A percentile compares a stretch with the other conserved stretches of the same genome.
Conservation (phyloP, 2,329 filamentous ascomycete species). For the Hysterium pulicare region DNA sequence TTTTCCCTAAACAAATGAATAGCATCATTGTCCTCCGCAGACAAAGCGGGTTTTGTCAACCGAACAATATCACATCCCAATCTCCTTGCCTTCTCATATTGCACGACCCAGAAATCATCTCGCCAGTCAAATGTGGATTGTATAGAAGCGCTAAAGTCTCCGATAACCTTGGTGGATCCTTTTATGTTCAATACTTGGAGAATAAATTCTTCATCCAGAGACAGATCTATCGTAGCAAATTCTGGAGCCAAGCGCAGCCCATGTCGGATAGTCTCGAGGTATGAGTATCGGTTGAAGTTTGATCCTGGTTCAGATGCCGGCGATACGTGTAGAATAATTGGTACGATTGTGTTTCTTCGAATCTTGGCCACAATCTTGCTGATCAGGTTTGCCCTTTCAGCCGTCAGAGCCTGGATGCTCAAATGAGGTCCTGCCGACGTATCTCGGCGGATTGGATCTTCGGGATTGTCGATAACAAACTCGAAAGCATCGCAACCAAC, state of each 20-base stretch:
- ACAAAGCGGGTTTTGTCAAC: conserved; percentile 56
- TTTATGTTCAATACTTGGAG: conserved; percentile 49
- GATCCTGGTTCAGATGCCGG: conserved; percentile 22
- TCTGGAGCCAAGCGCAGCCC: conserved; percentile 61
- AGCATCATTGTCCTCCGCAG: conserved; percentile 61
- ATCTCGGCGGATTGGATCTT: neutral
- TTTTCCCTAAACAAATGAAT: conserved; percentile 55
- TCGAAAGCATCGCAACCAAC: conserved; percentile 67
- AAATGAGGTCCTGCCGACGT: conserved; percentile 11
- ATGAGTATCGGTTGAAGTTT: conserved; percentile 36
- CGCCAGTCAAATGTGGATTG: conserved; percentile 53
- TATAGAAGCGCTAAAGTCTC: conserved; percentile 48
- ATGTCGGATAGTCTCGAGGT: conserved; percentile 58
- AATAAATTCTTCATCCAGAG: conserved; percentile 52
- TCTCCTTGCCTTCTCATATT: conserved; percentile 57
- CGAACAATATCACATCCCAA: conserved; percentile 62
- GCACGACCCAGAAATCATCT: conserved; percentile 52
- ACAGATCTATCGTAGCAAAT: conserved; percentile 58
- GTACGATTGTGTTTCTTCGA: conserved; percentile 58
- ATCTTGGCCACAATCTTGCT: conserved; percentile 59
- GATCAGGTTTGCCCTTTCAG: conserved; percentile 42
- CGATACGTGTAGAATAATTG: conserved; percentile 41
- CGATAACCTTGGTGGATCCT: conserved; percentile 61
- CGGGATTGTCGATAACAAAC: conserved; percentile 49
- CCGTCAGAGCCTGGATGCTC: conserved; percentile 11